phyloP scores from a whole-genome alignment of 2,329 filamentous ascomycete genomes.

The Fusarium keratoplasticum region DNA sequence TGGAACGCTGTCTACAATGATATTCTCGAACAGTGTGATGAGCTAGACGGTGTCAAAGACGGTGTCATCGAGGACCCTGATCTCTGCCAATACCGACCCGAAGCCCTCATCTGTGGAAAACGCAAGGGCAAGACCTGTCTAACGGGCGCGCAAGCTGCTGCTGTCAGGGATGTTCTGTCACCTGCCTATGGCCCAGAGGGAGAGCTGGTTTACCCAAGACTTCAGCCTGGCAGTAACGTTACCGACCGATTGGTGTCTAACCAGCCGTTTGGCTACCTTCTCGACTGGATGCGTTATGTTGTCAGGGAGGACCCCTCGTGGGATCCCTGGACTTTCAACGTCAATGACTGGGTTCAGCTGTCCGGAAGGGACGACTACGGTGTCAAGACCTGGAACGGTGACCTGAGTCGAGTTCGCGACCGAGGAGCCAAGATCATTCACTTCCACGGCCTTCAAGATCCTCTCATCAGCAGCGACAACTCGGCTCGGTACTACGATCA shows the following conservation, averaged over 20 bases:
- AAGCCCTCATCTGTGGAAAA: constrained; percentile 51
- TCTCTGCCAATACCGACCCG: constrained; percentile 58
- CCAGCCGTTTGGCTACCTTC: background rate
- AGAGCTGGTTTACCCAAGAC: constrained; percentile 54
- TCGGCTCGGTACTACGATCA: constrained; percentile 39
- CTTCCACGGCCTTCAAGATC: constrained; percentile 54
- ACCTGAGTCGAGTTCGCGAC: constrained; percentile 52
- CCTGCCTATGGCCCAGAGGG: constrained; percentile 45
- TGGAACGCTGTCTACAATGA: constrained; percentile 58
- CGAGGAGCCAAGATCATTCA: constrained; percentile 57
- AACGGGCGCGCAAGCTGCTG: background rate
- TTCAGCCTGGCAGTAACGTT: constrained; percentile 60
- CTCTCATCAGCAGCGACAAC: constrained; percentile 28
- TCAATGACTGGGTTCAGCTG: constrained; percentile 28
- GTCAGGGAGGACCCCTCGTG: constrained; percentile 53
- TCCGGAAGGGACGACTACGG: constrained; percentile 54
- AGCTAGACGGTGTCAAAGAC: constrained; percentile 60
- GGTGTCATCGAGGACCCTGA: constrained; percentile 62
- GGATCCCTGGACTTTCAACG: constrained; percentile 41
- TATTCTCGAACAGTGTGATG: constrained; percentile 62
- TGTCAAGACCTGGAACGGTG: constrained; percentile 52
- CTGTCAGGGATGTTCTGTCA: constrained; percentile 43
- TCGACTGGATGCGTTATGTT: constrained; percentile 52
- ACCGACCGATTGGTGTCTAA: constrained; percentile 41
- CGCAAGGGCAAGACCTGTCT: constrained; percentile 1